phyloP scores from a whole-genome alignment of 148 eudicot species.

The Pouteria glomerata region DNA sequence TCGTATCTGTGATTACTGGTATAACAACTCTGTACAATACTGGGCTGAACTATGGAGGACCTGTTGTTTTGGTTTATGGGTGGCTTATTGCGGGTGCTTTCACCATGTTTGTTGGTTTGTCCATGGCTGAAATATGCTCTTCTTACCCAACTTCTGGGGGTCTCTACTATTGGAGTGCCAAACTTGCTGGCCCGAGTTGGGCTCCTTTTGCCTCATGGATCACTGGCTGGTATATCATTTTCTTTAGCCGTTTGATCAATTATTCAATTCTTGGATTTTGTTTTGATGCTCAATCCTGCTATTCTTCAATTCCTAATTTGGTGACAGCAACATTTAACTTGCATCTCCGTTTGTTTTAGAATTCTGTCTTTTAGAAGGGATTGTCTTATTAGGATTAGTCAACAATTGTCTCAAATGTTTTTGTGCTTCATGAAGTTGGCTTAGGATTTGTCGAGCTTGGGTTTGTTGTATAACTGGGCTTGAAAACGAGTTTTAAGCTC shows the following conservation, averaged over 20 bases:
- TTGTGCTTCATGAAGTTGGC: neutral
- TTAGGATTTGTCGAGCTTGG: too few relatives aligned
- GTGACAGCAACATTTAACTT: too few relatives aligned
- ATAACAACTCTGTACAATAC: conserved; percentile 67
- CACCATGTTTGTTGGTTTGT: conserved; percentile 76
- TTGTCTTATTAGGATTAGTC: neutral
- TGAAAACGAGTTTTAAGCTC: neutral
- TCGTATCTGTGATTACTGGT: conserved; percentile 82
- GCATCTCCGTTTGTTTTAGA: neutral
- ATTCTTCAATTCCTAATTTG: neutral
- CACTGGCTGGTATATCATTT: conserved; percentile 71
- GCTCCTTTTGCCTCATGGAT: conserved; percentile 95
- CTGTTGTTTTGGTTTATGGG: conserved; percentile 67
- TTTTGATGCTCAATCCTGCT: conserved; percentile 1
- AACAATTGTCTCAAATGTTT: neutral
- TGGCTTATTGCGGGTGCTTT: conserved; percentile 74
- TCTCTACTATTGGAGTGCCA: conserved; percentile 93
- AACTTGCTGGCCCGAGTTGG: conserved; percentile 81
- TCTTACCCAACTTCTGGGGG: conserved; percentile 94
- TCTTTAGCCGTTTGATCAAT: neutral
- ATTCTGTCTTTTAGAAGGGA: neutral
- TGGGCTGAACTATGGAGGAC: conserved; percentile 70
- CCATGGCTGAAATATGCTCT: conserved; percentile 95
- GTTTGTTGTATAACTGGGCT: neutral
- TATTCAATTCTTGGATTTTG: neutral